phyloP scores from a whole-genome alignment of 345 rosid species.

The Salix arbutifolia region DNA sequence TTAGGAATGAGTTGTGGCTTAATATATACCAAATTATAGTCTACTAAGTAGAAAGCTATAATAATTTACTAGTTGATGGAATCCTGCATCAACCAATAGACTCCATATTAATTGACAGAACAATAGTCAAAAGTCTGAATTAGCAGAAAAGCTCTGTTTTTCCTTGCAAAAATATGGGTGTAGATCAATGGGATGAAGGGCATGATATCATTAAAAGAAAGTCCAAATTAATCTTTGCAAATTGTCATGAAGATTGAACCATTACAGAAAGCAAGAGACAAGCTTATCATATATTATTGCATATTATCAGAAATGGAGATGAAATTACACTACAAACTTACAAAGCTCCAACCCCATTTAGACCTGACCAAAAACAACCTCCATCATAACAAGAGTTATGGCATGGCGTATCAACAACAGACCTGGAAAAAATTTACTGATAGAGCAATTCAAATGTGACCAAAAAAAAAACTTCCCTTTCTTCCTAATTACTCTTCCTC shows the following conservation, averaged over 20 bases:
- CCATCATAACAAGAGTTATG: slow-evolving; percentile 15
- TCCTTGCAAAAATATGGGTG: background rate
- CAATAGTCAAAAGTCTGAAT: too few species aligned
- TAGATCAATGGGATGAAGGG: too few species aligned
- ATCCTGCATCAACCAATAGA: too few species aligned
- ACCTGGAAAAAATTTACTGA: background rate
- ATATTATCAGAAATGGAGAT: background rate
- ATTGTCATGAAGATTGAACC: background rate
- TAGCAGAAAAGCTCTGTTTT: too few species aligned
- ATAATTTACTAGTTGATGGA: too few species aligned
- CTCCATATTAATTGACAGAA: too few species aligned
- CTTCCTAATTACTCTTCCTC: background rate
- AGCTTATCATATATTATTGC: slow-evolving; percentile 13
- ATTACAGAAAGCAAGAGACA: background rate
- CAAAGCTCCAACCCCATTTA: background rate
- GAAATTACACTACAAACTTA: background rate
- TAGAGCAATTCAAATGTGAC: background rate
- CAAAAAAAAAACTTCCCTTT: background rate
- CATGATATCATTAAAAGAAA: background rate
- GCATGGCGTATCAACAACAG: background rate
- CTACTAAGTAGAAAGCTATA: too few species aligned
- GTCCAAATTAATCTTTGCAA: background rate
- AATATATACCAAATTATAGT: background rate
- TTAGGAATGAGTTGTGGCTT: background rate
- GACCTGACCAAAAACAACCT: background rate